Evolutionary conservation across 208 protist species (phyloP), one percentile per base, ranked within the genome.

Genomic region (Trypanosoma platydactyli): DNA sequence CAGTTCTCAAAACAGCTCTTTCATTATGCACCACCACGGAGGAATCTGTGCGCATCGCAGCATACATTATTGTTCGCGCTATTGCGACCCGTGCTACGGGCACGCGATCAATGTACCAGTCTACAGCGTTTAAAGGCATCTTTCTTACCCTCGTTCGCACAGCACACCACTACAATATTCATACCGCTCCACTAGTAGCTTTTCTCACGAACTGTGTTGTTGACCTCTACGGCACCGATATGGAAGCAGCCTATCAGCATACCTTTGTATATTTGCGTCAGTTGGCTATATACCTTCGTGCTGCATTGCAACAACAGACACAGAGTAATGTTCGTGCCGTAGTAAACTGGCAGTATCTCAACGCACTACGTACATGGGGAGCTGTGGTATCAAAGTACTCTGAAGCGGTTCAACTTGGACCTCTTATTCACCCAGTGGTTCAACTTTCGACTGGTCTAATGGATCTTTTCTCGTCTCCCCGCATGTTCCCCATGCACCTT

Each of bases 181-280:
- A 89, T 65, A 89, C 81, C 44, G 87, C 89, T 40, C 68, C 77
- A 53, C 74, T 83, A 2, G 73, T 98, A 49, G 86, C 88, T 25
- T 98, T 98, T 74, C 81, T 98, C 58, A 92, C 88, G 54, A 97
- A 98, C 72, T 97, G 94, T 68, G 83, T 97, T 20, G 87, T 98
- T 16, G 97, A 99, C 65, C 75, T 99, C 11, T 99, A 94, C 84
- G 91, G 90, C 35, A 85, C 97, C 15, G 95, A 99, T 68, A 84
- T 93, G 50, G 79, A 91, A 71, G 84, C 84, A 3, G 88, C 93
- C 20, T 98, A 98, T 72, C 95, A 97, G 71, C 93, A 97, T 75
- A 92, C 92, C 11, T 99, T 99, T 79, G 88, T 98, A n/a, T 99
- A 98, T 76, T 89, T 99, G 55, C 94, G 98, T 62, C 98, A 99